Conservation (phyloP, 345 rosid species). For the Raphanus raphanistrum region DNA sequence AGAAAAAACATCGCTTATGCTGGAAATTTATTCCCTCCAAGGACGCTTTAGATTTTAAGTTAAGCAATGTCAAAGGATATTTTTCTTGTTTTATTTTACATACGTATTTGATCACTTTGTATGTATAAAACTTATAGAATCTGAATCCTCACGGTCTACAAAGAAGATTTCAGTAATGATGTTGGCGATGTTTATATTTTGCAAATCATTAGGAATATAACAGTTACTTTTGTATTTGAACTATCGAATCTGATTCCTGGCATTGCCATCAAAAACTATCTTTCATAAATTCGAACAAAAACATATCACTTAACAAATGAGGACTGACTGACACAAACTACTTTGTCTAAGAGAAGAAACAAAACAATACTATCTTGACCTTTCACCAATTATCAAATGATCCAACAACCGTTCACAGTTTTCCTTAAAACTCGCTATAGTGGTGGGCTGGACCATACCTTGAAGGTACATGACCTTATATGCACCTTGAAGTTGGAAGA, state of each 20-base stretch:
- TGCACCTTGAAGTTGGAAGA: slow-evolving; percentile 10
- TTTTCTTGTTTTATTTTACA: slow-evolving; percentile 22
- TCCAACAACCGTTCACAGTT: neutral
- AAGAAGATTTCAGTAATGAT: neutral
- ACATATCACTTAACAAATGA: neutral
- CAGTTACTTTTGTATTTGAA: neutral
- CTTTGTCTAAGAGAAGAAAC: neutral
- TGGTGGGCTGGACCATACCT: slow-evolving; percentile 18
- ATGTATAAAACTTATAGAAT: too few relatives aligned
- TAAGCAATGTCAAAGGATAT: slow-evolving; percentile 32
- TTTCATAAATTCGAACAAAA: neutral
- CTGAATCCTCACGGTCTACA: too few relatives aligned
- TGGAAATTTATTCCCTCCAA: too few relatives aligned
- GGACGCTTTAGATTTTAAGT: too few relatives aligned
- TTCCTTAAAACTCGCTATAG: neutral
- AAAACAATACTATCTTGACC: neutral
- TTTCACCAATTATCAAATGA: neutral
- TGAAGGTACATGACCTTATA: slow-evolving; percentile 8
- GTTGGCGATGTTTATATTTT: neutral
- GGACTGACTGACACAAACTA: slow-evolving; percentile 16
- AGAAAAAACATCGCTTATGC: too few relatives aligned
- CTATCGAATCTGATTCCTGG: neutral
- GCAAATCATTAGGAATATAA: neutral
- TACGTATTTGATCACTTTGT: neutral
- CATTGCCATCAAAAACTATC: neutral